Evolutionary conservation across 441 rosid genomes (phyloP).

Genomic region (Viola pubescens): DNA sequence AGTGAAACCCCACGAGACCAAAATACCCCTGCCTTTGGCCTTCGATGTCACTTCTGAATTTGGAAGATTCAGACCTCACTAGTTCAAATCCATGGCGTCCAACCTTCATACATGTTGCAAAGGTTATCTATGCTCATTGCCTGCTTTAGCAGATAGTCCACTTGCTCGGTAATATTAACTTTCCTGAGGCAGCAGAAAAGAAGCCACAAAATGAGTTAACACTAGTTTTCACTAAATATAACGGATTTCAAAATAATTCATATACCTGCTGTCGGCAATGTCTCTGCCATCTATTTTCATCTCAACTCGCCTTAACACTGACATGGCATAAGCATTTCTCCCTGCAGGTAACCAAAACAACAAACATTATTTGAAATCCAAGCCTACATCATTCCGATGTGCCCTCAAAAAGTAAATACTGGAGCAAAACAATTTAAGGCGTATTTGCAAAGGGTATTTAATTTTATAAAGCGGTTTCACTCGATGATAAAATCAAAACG

Average conservation of each 20-base stretch:
- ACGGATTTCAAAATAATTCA: slow-evolving; percentile 10
- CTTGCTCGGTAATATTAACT: slow-evolving; percentile 68
- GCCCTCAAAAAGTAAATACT: neutral
- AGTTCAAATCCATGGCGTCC: slow-evolving; percentile 97
- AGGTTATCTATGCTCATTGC: slow-evolving; percentile 82
- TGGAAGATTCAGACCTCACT: neutral
- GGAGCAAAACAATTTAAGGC: neutral
- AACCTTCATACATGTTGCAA: slow-evolving; percentile 99
- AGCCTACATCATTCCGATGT: neutral
- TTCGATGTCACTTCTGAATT: too few relatives aligned
- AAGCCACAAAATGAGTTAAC: neutral
- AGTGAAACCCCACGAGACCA: too few relatives aligned
- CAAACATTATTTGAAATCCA: slow-evolving; percentile 7
- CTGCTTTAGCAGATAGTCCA: slow-evolving; percentile 81
- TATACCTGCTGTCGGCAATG: slow-evolving; percentile 61
- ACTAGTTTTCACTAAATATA: slow-evolving; percentile 1
- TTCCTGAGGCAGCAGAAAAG: slow-evolving; percentile 37
- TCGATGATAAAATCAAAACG: neutral
- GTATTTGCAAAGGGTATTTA: neutral
- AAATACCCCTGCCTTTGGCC: too few relatives aligned
- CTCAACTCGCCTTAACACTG: slow-evolving; percentile 73
- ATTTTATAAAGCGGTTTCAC: neutral
- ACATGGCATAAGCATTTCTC: slow-evolving; percentile 88
- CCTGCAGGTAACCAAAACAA: slow-evolving; percentile 32
- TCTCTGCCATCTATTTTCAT: slow-evolving; percentile 82